Percentiles rank a stretch among this genome's conserved stretches.
Evolutionary conservation across 495 filamentous ascomycete species (phyloP).

Genomic region (Ascodesmis nigricans): DNA sequence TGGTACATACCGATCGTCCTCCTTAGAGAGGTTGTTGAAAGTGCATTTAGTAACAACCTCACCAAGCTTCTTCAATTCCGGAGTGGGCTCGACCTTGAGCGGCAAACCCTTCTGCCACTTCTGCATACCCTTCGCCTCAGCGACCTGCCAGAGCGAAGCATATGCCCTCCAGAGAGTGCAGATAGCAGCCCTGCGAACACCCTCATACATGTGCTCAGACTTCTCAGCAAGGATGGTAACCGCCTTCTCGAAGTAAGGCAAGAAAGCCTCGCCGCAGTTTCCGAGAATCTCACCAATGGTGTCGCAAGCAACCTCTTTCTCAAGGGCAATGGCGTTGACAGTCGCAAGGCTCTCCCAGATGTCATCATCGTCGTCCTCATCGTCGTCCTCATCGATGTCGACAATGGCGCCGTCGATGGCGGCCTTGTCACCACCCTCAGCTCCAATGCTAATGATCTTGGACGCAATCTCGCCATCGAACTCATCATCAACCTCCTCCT

Average conservation of each 20-base stretch:
- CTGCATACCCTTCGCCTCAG: constrained; percentile 51
- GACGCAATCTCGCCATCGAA: constrained; percentile 55
- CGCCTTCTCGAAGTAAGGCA: constrained; percentile 82
- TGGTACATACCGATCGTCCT: constrained; percentile 65
- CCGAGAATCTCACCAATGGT: constrained; percentile 82
- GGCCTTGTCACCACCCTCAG: constrained; percentile 33
- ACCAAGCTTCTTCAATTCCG: constrained; percentile 65
- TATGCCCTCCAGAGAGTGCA: constrained; percentile 84
- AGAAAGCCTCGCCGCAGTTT: constrained; percentile 48
- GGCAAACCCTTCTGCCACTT: constrained; percentile 86
- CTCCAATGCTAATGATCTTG: constrained; percentile 64
- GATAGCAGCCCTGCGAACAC: constrained; percentile 74
- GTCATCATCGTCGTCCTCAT: constrained; percentile 36
- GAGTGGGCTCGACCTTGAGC: constrained; percentile 49
- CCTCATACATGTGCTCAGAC: constrained; percentile 75
- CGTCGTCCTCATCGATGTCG: constrained; percentile 34
- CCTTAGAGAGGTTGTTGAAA: constrained; percentile 63
- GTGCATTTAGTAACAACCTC: constrained; percentile 70
- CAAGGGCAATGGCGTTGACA: constrained; percentile 68
- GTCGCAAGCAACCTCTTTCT: constrained; percentile 95
- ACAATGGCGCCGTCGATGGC: constrained; percentile 31
- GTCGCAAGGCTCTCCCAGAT: constrained; percentile 32
- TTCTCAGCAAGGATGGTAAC: constrained; percentile 60
- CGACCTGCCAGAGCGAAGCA: constrained; percentile 66
- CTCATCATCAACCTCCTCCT: constrained; percentile 71